Evolutionary conservation across 1,139 yeast species (phyloP), one percentile per base, ranked within the genome.

Genomic region (Zhuliangozyma parablackwelliae): DNA sequence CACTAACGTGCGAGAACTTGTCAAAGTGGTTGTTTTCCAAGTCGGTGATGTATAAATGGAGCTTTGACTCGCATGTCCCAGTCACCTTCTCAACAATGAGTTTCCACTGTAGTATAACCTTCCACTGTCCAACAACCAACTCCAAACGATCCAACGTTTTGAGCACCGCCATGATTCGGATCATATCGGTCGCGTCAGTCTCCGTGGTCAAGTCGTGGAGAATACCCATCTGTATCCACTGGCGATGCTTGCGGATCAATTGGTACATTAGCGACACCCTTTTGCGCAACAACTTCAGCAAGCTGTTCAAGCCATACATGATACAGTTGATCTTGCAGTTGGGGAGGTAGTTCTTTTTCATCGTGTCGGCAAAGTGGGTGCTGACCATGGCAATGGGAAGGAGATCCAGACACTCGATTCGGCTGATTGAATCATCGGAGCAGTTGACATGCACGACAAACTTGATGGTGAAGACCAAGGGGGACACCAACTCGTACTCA

Each of bases 291-390:
- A 55, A 33, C 7, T 40, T 47, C 1, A 72, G 52, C 11, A 68
- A 48, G 3, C 69, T 58, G 34, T 63, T 60, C 30, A 65, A 49
- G 8, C 65, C 57, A 45, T 52, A 59, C 49, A 68, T 50, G 1
- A 66, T 37, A 27, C 56, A 44, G 38, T 58, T 58, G 21, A 68
- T 44, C 33, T 63, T 61, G 16, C 45, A 38, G 25, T 48, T 47
- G 3, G 62, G 63, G 6, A 62, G 34, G 41, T 60, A 67, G 36
- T 60, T 53, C 7, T 40, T 39, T 1, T 36, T 24, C 10, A 66
- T 36, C 3, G 42, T 44, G 21, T 37, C 43, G 11, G 51, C 32
- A 32, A 55, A 57, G 2, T 58, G 44, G 2, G 54, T 51, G 6
- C 69, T 61, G 10, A 65, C 41, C 13, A 54, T 33, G 13, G 40